Conservation (phyloP, 352 stramenopile species). For the Globisporangium recalcitrans region DNA sequence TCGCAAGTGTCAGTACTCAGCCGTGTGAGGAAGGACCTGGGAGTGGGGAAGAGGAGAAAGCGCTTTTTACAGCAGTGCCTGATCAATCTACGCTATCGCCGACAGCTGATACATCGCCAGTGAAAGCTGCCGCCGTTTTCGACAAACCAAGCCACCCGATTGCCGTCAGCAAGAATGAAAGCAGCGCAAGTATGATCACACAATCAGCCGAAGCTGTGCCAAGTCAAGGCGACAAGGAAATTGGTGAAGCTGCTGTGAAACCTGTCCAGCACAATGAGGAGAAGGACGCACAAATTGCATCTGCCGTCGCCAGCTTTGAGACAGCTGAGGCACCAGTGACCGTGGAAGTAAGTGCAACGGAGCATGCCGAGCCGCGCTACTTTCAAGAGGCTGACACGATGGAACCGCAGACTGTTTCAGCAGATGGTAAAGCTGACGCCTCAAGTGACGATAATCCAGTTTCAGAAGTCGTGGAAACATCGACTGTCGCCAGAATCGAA, state of each 20-base stretch:
- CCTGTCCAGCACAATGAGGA: neutral
- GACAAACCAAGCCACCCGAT: neutral
- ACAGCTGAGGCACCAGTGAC: neutral
- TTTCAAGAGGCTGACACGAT: neutral
- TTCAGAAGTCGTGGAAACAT: neutral
- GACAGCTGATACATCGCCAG: neutral
- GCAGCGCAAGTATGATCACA: neutral
- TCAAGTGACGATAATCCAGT: neutral
- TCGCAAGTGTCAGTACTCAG: neutral
- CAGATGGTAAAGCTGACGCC: neutral
- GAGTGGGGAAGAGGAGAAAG: neutral
- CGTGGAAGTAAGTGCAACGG: neutral
- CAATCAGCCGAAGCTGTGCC: neutral
- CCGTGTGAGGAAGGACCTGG: neutral
- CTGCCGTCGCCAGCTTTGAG: neutral
- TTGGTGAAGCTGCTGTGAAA: neutral
- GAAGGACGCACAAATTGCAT: neutral
- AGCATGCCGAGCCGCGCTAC: neutral
- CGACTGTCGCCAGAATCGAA: neutral
- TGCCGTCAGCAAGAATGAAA: neutral
- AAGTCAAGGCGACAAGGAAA: neutral
- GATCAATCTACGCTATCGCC: neutral
- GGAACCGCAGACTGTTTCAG: neutral
- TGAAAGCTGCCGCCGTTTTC: neutral
- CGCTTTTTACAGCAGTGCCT: neutral